Evolutionary conservation across 306 rosid species (phyloP).

Genomic region (Chamaecrista fasciculata): DNA sequence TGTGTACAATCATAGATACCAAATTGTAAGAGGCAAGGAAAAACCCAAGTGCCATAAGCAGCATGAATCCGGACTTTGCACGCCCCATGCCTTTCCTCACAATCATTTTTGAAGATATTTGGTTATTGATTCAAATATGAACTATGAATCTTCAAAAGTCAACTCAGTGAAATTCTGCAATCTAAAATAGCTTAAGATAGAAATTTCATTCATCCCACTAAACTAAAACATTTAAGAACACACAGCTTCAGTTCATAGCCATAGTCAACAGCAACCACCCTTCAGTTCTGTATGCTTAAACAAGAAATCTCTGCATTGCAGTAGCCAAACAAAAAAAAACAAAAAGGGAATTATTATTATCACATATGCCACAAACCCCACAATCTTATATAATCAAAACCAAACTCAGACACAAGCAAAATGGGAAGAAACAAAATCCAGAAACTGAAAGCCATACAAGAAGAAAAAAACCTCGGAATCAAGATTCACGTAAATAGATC

Average conservation of each 20-base stretch:
- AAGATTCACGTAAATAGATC: constrained; percentile 32
- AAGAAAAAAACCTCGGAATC: constrained; percentile 3
- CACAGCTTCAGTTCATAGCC: constrained; percentile 7
- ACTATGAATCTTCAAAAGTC: constrained; percentile 25
- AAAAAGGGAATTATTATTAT: constrained; percentile 6
- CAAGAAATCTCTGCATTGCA: constrained; percentile 38
- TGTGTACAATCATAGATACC: constrained; percentile 48
- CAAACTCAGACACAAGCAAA: neutral
- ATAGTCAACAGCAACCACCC: constrained; percentile 17
- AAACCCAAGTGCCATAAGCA: constrained; percentile 70
- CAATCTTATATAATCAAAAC: neutral
- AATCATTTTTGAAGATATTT: constrained; percentile 42
- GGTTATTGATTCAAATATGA: constrained; percentile 16
- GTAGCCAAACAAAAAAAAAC: too few relatives aligned
- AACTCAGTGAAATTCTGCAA: constrained; percentile 28
- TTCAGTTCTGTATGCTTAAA: constrained; percentile 1
- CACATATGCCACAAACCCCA: constrained; percentile 7
- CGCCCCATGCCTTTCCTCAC: constrained; percentile 71
- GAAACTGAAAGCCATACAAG: neutral
- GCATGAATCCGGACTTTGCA: constrained; percentile 50
- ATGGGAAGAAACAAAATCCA: neutral
- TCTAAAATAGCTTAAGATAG: constrained; percentile 22
- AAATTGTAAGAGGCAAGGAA: constrained; percentile 69
- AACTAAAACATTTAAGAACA: constrained; percentile 9
- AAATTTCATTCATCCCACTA: constrained; percentile 6